Base-by-base conservation (phyloP, 257 asterid species). In the Galeopsis tetrahit region DNA sequence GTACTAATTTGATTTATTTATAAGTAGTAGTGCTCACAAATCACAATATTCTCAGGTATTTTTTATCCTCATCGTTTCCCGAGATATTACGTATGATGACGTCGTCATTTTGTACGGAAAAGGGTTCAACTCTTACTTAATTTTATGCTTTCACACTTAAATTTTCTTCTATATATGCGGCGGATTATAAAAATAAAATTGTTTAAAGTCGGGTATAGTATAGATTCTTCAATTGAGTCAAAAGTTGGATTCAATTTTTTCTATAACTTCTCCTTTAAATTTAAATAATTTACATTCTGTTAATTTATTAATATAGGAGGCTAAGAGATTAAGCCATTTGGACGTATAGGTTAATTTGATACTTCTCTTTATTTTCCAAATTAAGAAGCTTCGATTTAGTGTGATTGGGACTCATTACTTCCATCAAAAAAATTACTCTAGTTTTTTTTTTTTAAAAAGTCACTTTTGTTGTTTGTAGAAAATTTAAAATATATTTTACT, bases 141-240 rank as follows among this genome's bases (percentile, higher is more conserved):
- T 43, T 59, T 48, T 78, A 78, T 74, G 61, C 79, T 74, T 79
- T 79, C 82, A 79, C 79, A 74, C 82, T 44, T 38, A 33, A 34
- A 14, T 36, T 56, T 69, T 2, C 7, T 64, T 73, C 11, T 55
- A 40, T n/a, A n/a, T n/a, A n/a, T 59, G 77, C 59, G 74, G 73
- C 64, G 56, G 69, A 77, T 71, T 63, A 60, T 46, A 36, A 63
- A 57, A 35, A 44, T 58, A 51, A 61, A 51, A 7, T 72, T 72
- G 31, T 51, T 52, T 78, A 63, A 74, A 69, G 76, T 53, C 48
- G 69, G 28, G 28, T 21, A 21, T 21, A 21, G 78, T 44, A 79
- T 78, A 74, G 74, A 79, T 79, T 79, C 79, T 74, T 74, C 67
- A 15, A 44, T 71, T 48, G 68, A 67, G 77, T 79, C 79, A 79